Evolutionary conservation across 805 yeast genomes (phyloP), one percentile per base, ranked within the genome.

Genomic region (Priceomyces castillae): DNA sequence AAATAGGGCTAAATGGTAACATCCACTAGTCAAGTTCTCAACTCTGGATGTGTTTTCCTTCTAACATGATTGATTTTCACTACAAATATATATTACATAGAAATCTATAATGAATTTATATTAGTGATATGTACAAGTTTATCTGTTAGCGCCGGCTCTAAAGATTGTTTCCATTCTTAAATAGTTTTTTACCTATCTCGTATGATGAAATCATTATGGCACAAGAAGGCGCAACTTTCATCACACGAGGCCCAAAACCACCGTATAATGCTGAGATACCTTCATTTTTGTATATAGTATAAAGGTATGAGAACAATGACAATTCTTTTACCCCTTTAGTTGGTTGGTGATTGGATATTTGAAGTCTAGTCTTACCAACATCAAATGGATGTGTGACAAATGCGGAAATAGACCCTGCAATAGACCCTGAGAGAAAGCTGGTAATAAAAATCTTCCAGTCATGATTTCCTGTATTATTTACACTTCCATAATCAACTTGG

Each of bases 151-250:
- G 15, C 16, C 7, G 9, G n/a, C 15, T 15, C 16, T 23, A 33
- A 19, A 17, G 30, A 25, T 30, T 41, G 39, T 51, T 59, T 7
- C 58, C 62, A 43, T 53, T 52, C 42, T 54, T 62, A 51, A 71
- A 71, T 15, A 71, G 51, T 47, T 79, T 78, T 63, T 94, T 94
- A 20, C 95, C 86, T 35, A 90, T 71, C 61, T 94, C 99, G 61
- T 94, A 94, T 31, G 94, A 84, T 10, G 97, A 88, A 36, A 94
- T 90, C 99, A 94, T 94, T 30, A 94, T 92, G 1, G 99, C 99
- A 74, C 99, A 94, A 12, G 97, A 83, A 9, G 99, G 98, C 0
- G 97, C 96, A 20, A 94, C 86, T 59, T 94, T 94, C 61, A 92
- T 66, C 6, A 92, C 78, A 50, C 99, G 76, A 0, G 98, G 98